Evolutionary conservation across 495 filamentous ascomycete genomes (phyloP).

Genomic region (Podospora pseudoanserina): DNA sequence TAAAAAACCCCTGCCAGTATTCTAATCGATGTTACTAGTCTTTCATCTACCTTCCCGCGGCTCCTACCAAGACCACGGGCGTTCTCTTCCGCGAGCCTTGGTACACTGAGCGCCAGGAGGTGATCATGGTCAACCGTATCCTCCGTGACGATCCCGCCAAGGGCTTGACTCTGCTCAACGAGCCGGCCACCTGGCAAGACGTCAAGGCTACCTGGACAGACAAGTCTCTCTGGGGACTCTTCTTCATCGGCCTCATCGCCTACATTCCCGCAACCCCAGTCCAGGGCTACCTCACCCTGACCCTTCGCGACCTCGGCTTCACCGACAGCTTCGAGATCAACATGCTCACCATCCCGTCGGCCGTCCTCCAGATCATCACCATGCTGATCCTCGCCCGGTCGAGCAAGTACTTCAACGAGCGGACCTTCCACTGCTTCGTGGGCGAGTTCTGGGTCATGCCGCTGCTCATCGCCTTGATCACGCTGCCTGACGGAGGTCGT

Average conservation of each 20-base stretch:
- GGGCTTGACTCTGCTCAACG: conserved; percentile 32
- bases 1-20: neutral
- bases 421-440: conserved; percentile 42
- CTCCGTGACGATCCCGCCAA: conserved; percentile 68
- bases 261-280: conserved; percentile 53
- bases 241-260: conserved; percentile 57
- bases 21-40: conserved; percentile 45
- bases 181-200: conserved; percentile 57
- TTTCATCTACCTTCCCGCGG: conserved; percentile 54
- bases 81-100: conserved; percentile 47
- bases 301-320: conserved; percentile 58
- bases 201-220: conserved; percentile 56
- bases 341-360: conserved; percentile 60
- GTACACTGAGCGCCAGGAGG: conserved; percentile 51
- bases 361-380: conserved; percentile 42
- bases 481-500: conserved; percentile 32
- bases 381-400: conserved; percentile 42
- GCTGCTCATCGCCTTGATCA: conserved; percentile 38
- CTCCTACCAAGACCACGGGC: conserved; percentile 51
- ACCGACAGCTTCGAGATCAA: conserved; percentile 62
- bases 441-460: conserved; percentile 49
- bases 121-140: conserved; percentile 68
- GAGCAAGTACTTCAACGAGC: conserved; percentile 45
- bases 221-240: conserved; percentile 70
- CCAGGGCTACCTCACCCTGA: conserved; percentile 59